Evolutionary conservation across 148 eudicot species (phyloP).

Genomic region (Arctostaphylos glauca): DNA sequence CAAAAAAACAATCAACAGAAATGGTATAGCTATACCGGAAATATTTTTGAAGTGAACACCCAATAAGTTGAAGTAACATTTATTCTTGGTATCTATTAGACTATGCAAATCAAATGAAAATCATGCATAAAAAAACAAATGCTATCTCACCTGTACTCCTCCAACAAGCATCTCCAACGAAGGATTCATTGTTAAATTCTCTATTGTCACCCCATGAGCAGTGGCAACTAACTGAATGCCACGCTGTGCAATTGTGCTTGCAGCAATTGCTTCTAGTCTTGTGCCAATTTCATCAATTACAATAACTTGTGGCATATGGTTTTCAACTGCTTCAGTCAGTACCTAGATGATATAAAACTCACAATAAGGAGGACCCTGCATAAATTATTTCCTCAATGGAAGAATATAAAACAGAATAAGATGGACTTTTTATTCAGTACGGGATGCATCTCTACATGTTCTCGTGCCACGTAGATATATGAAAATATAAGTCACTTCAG

Average conservation of each 20-base stretch:
- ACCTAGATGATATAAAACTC: constrained; percentile 47
- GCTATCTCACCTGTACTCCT: constrained; percentile 73
- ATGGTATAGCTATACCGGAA: not conserved
- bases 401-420: not conserved
- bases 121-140: not conserved
- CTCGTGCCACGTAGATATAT: not conserved
- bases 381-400: not conserved
- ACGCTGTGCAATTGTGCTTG: constrained; percentile 96
- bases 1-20: not conserved
- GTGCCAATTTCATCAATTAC: constrained; percentile 99
- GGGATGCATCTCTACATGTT: constrained; percentile 13
- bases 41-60: not conserved
- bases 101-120: not conserved
- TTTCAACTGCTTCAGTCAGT: constrained; percentile 94
- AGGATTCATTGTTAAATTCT: constrained; percentile 87
- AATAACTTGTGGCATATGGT: constrained; percentile 98
- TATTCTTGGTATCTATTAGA: not conserved
- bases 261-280: constrained; percentile 96
- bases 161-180: constrained; percentile 97
- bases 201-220: constrained; percentile 97
- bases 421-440: not conserved
- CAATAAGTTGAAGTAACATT: not conserved
- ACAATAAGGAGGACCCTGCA: not conserved
- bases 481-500: not conserved
- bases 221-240: constrained; percentile 98